These are phyloP conservation scores for Pythium aphanidermatum DNA, from an alignment of 352 stramenopile species.

Conservation along the genomic window DNA sequence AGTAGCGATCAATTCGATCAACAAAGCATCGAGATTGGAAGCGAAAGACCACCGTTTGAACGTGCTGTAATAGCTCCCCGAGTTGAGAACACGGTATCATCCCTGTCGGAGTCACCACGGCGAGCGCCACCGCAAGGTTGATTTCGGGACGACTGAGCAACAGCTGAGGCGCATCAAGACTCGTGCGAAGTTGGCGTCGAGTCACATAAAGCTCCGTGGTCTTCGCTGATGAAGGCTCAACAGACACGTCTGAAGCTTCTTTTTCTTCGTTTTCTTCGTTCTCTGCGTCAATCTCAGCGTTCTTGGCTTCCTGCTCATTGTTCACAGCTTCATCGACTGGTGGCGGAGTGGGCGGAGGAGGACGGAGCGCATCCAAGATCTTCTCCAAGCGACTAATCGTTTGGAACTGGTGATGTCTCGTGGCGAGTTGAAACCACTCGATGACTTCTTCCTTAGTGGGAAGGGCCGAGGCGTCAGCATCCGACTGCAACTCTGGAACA, in stretches of 20 bases:
- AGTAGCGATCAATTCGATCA: conserved; percentile 29
- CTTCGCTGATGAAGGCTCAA: background rate
- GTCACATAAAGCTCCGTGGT: conserved; percentile 25
- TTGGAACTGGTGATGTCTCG: conserved; percentile 19
- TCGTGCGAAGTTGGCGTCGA: conserved; percentile 31
- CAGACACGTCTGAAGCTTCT: no score
- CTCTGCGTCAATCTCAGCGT: background rate
- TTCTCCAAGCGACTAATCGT: conserved; percentile 35
- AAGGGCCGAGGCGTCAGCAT: conserved; percentile 5
- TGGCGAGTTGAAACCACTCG: conserved; percentile 13
- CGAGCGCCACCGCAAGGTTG: conserved; percentile 46
- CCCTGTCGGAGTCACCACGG: conserved; percentile 19
- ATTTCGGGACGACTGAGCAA: conserved; percentile 50
- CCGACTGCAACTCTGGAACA: background rate
- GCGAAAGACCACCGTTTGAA: conserved; percentile 49
- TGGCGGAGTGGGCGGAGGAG: conserved; percentile 9
- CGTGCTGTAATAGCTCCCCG: conserved; percentile 30
- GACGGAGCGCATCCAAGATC: conserved; percentile 26
- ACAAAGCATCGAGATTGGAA: conserved; percentile 46
- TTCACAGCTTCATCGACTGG: background rate
- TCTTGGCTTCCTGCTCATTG: background rate
- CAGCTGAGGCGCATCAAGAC: conserved; percentile 46
- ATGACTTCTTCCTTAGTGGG: conserved; percentile 25
- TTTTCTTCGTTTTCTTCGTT: background rate
- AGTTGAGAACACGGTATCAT: conserved; percentile 33